Conservation (phyloP, 192 early-diverging fungal genomes). For the Coemansia sp. region DNA sequence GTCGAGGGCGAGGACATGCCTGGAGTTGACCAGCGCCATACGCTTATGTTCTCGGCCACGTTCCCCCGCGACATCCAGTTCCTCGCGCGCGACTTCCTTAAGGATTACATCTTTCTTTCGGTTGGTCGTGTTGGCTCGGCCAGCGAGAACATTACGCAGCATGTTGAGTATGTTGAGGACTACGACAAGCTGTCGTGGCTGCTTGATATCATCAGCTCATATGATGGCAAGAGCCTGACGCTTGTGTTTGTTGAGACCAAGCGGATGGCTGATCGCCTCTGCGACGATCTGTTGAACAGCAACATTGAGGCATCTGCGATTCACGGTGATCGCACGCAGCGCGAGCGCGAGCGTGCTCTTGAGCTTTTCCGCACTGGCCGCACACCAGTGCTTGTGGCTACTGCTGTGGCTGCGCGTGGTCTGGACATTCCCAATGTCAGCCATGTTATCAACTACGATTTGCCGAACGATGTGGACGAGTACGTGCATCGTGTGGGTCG, state of each 20-base stretch:
- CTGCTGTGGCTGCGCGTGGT: constrained; percentile 96
- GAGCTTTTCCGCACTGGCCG: constrained; percentile 82
- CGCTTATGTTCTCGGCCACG: constrained; percentile 98
- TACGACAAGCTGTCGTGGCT: constrained; percentile 89
- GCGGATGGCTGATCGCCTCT: constrained; percentile 86
- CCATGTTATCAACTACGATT: constrained; percentile 92
- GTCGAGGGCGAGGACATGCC: constrained; percentile 79
- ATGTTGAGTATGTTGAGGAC: constrained; percentile 90
- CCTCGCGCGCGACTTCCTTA: constrained; percentile 90
- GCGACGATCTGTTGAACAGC: constrained; percentile 71
- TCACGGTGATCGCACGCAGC: constrained; percentile 94
- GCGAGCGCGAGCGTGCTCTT: constrained; percentile 91
- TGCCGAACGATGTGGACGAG: constrained; percentile 95
- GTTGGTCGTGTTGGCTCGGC: constrained; percentile 94
- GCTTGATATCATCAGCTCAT: constrained; percentile 74
- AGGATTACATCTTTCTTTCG: constrained; percentile 77
- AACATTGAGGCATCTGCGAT: constrained; percentile 92
- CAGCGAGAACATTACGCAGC: constrained; percentile 94
- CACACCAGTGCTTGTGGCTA: constrained; percentile 88
- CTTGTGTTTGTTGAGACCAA: constrained; percentile 98
- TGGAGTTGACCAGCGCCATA: constrained; percentile 71
- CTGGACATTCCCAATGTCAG: constrained; percentile 83
- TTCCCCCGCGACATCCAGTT: constrained; percentile 90
- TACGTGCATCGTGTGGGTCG: constrained; percentile 99
- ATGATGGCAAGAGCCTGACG: constrained; percentile 67